These are phyloP conservation scores for Ceratocystis ficicola DNA, from an alignment of 2,329 filamentous ascomycete genomes.

Conservation along the genomic window DNA sequence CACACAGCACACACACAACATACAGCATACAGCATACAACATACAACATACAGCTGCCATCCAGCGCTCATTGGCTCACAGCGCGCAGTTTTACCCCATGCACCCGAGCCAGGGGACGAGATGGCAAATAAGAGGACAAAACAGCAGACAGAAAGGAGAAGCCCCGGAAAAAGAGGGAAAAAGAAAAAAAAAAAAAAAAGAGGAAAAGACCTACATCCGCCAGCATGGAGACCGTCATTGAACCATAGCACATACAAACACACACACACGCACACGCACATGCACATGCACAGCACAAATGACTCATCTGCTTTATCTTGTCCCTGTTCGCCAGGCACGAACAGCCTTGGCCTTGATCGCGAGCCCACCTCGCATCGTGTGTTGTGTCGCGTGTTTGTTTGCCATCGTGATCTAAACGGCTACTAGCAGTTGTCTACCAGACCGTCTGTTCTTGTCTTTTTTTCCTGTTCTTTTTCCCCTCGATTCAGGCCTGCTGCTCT, in stretches of 20 bases:
- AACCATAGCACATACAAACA: background rate
- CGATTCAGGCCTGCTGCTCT: background rate
- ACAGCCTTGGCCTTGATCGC: background rate
- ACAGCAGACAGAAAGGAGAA: background rate
- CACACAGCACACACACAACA: too few species aligned
- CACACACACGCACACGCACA: background rate
- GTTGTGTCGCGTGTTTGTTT: too few species aligned
- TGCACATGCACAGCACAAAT: background rate
- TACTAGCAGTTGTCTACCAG: background rate
- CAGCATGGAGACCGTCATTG: background rate
- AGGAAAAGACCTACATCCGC: background rate
- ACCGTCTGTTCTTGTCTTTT: background rate
- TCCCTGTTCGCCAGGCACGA: background rate
- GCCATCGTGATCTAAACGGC: background rate
- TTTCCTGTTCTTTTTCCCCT: background rate
- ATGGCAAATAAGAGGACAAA: background rate
- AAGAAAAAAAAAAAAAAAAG: background rate
- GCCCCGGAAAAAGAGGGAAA: background rate
- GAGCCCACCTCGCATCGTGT: background rate
- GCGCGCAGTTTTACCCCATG: background rate
- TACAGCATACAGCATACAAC: too few species aligned
- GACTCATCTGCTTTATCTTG: constrained; percentile 8
- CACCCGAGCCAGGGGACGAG: background rate
- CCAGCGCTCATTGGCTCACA: too few species aligned
- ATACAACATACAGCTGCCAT: too few species aligned